A percentile compares a stretch with the other conserved stretches of the same genome.
Evolutionary conservation across 345 rosid species (phyloP).

Genomic region (Brassica juncea): DNA sequence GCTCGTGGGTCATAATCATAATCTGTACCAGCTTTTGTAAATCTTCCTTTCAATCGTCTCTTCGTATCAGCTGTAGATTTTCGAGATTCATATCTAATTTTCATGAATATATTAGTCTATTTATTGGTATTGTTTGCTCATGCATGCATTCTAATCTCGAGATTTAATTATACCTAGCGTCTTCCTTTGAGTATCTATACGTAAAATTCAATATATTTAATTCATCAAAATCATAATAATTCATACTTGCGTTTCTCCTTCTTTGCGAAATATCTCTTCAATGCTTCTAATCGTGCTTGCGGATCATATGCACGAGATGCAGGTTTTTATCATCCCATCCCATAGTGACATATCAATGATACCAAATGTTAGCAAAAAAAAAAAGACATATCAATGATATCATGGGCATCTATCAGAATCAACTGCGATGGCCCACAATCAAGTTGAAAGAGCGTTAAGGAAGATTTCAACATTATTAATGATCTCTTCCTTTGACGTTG

Average conservation of each 20-base stretch:
- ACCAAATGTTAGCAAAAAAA: too few relatives aligned
- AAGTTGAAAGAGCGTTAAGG: conserved; percentile 15
- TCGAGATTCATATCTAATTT: conserved; percentile 35
- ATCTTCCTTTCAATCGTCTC: conserved; percentile 38
- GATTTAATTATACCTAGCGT: not conserved
- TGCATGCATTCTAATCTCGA: not conserved
- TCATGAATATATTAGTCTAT: too few relatives aligned
- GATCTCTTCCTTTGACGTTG: conserved; percentile 27
- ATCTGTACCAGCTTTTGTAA: conserved; percentile 37
- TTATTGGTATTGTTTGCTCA: not conserved
- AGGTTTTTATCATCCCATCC: conserved; percentile 4
- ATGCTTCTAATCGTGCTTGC: conserved; percentile 9
- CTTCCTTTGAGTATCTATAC: not conserved
- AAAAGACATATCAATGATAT: not conserved
- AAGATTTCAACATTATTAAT: not conserved
- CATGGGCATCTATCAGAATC: not conserved
- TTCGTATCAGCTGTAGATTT: conserved; percentile 34
- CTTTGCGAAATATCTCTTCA: conserved; percentile 32
- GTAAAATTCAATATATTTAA: not conserved
- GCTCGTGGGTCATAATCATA: conserved; percentile 37
- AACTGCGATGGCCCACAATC: conserved; percentile 22
- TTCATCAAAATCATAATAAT: not conserved
- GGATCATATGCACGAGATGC: not conserved
- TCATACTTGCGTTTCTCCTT: too few relatives aligned
- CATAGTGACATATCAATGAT: not conserved